Evolutionary conservation across 108 stramenopile genomes (phyloP).

Genomic region (Cyclotella cryptica): DNA sequence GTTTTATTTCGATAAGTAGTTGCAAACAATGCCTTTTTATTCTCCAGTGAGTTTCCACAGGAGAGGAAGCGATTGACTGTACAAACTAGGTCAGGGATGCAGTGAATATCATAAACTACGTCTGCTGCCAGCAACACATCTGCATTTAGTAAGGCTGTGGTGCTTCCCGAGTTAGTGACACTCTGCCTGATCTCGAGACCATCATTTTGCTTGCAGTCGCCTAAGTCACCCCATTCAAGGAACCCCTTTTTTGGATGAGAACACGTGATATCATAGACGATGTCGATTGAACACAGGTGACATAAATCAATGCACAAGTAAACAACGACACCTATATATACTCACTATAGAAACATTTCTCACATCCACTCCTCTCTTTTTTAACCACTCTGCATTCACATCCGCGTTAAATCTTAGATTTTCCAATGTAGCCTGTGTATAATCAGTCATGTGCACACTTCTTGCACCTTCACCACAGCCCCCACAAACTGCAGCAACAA

Average conservation of each 20-base stretch:
- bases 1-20: conserved; percentile 59
- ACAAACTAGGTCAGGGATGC: conserved; percentile 49
- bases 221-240: conserved; percentile 67
- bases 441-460: conserved; percentile 75
- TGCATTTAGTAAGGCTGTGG: conserved; percentile 29
- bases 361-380: conserved; percentile 24
- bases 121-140: conserved; percentile 76
- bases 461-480: conserved; percentile 33
- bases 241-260: conserved; percentile 27
- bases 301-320: background rate
- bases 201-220: conserved; percentile 3
- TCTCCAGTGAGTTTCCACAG: background rate
- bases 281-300: background rate
- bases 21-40: conserved; percentile 62
- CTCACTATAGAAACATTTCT: conserved; percentile 12
- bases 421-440: conserved; percentile 56
- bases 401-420: conserved; percentile 72
- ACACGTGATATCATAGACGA: background rate
- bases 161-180: background rate
- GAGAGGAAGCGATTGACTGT: conserved; percentile 54
- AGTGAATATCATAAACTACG: conserved; percentile 63
- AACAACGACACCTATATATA: conserved; percentile 7
- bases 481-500: conserved; percentile 49
- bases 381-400: conserved; percentile 59
- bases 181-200: no score